Percentiles rank a stretch among this genome's conserved stretches.
These are phyloP conservation scores for Trametes meyenii DNA, from an alignment of 768 basidiomycete species.

Conservation along the genomic window DNA sequence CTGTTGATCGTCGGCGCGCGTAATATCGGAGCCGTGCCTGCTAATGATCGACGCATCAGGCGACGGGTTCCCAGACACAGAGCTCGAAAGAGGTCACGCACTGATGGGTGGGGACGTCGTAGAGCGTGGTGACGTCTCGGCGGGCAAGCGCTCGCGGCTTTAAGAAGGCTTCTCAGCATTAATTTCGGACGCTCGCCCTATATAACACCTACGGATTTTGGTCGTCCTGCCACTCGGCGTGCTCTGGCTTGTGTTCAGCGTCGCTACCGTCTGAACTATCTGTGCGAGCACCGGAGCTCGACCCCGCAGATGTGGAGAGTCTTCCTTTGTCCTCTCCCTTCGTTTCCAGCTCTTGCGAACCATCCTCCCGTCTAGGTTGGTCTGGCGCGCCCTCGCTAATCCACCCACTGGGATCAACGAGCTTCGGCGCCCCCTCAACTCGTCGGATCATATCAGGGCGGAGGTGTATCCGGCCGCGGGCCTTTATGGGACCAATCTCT, in stretches of 20 bases:
- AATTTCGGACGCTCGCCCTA: slow-evolving; percentile 9
- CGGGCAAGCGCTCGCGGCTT: slow-evolving; percentile 14
- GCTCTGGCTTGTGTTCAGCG: not conserved
- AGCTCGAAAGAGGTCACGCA: slow-evolving; percentile 6
- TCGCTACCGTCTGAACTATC: slow-evolving; percentile 6
- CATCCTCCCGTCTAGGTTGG: slow-evolving; percentile 28
- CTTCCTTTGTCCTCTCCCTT: slow-evolving; percentile 7
- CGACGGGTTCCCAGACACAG: not conserved
- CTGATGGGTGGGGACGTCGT: slow-evolving; percentile 4
- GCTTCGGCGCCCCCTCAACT: slow-evolving; percentile 67
- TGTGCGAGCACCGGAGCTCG: slow-evolving; percentile 9
- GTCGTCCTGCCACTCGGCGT: not conserved
- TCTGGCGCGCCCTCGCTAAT: slow-evolving; percentile 50
- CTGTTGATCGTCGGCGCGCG: slow-evolving; percentile 19
- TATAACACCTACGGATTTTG: slow-evolving; percentile 15
- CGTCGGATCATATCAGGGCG: slow-evolving; percentile 78
- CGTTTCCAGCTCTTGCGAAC: slow-evolving; percentile 12
- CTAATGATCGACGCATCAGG: not conserved
- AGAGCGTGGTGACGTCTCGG: slow-evolving; percentile 14
- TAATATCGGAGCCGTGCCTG: slow-evolving; percentile 13
- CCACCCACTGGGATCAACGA: slow-evolving; percentile 75
- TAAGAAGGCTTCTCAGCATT: slow-evolving; percentile 20
- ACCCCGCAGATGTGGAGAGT: slow-evolving; percentile 26
- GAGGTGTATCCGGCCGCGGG: slow-evolving; percentile 34
- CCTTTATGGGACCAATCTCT: slow-evolving; percentile 9